phyloP scores from a whole-genome alignment of 2,329 filamentous ascomycete species.

The Xenoacremonium recifei region DNA sequence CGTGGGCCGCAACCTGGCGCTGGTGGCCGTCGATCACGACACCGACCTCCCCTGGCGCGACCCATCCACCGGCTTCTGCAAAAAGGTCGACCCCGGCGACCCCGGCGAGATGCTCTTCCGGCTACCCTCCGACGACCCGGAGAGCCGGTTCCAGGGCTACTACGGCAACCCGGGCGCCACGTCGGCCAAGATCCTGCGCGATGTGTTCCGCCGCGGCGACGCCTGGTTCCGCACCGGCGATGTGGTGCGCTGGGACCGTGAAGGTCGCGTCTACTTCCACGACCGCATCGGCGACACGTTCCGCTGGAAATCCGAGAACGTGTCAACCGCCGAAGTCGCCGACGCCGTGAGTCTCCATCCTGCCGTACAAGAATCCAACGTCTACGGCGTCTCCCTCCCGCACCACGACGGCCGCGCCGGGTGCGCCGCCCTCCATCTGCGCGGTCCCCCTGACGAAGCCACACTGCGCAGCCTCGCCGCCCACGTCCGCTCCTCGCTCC shows the following conservation, averaged over 20 bases:
- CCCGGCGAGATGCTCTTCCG: constrained; percentile 74
- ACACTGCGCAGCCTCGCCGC: constrained; percentile 58
- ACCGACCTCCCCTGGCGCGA: constrained; percentile 68
- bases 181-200: constrained; percentile 68
- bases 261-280: constrained; percentile 75
- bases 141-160: constrained; percentile 75
- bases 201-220: constrained; percentile 74
- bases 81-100: constrained; percentile 54
- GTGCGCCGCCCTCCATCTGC: constrained; percentile 68
- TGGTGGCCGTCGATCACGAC: constrained; percentile 71
- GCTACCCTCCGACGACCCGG: constrained; percentile 64
- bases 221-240: constrained; percentile 86
- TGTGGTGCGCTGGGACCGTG: constrained; percentile 65
- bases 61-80: constrained; percentile 67
- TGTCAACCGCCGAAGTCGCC: constrained; percentile 80
- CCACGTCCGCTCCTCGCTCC: constrained; percentile 58
- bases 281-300: constrained; percentile 80
- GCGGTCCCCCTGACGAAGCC: constrained; percentile 41
- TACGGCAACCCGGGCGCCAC: constrained; percentile 72
- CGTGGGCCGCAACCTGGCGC: constrained; percentile 47
- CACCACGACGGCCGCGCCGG: constrained; percentile 82
- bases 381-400: constrained; percentile 79
- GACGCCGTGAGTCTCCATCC: constrained; percentile 68
- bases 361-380: constrained; percentile 73
- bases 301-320: constrained; percentile 81